A percentile compares a stretch with the other conserved stretches of the same genome.
Conservation (phyloP, 225 moss, liverwort and hornwort species). For the Bryum argenteum region DNA sequence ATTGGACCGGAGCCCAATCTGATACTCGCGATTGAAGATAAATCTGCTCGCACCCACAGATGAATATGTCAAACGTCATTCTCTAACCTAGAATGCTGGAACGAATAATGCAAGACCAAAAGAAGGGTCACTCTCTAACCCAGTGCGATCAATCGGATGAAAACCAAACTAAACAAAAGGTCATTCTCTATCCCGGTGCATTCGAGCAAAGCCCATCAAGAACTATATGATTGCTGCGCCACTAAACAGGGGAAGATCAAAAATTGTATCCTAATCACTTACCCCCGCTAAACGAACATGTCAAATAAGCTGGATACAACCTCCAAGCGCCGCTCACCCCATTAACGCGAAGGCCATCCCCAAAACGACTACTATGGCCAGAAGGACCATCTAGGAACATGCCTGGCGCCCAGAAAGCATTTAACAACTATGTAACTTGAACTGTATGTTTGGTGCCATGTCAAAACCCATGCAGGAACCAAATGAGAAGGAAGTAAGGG, state of each 20-base stretch:
- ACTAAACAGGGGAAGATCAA: neutral
- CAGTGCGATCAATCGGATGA: too few relatives aligned
- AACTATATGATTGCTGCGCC: slow-evolving; percentile 1
- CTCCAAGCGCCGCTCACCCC: slow-evolving; percentile 42
- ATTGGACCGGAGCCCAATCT: slow-evolving; percentile 74
- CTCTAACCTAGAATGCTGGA: too few relatives aligned
- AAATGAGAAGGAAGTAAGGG: neutral
- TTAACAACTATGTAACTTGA: slow-evolving; percentile 7
- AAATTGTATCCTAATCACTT: slow-evolving; percentile 27
- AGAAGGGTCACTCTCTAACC: too few relatives aligned
- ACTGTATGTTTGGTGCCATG: neutral
- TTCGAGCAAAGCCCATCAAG: neutral
- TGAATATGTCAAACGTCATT: slow-evolving; percentile 12
- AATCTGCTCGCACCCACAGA: slow-evolving; percentile 50
- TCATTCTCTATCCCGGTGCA: neutral
- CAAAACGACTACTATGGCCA: slow-evolving; percentile 30
- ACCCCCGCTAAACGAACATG: slow-evolving; percentile 42
- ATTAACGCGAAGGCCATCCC: slow-evolving; percentile 34
- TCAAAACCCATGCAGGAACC: slow-evolving; percentile 15
- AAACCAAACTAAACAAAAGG: neutral
- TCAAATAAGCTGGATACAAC: slow-evolving; percentile 31
- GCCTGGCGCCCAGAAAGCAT: slow-evolving; percentile 33
- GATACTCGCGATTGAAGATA: slow-evolving; percentile 57
- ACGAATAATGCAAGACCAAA: too few relatives aligned
- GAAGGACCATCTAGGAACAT: slow-evolving; percentile 33